Evolutionary conservation across 768 basidiomycete species (phyloP).

Genomic region (Hortiboletus campestris): DNA sequence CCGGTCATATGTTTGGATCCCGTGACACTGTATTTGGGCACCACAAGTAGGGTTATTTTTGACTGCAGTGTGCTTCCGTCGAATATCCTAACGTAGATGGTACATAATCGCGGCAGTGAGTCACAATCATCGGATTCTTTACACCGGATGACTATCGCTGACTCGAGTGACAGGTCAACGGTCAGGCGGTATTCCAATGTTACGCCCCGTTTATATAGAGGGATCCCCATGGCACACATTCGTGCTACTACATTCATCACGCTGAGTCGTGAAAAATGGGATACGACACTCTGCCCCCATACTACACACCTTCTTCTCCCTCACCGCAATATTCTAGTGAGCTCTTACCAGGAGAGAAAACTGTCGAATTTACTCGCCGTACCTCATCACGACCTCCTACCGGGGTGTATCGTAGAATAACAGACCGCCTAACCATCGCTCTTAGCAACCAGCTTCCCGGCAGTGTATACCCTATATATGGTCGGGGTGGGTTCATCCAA

Average conservation of each 20-base stretch:
- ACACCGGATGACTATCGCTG: neutral
- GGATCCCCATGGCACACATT: neutral
- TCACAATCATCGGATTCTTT: neutral
- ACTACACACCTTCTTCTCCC: conserved; percentile 55
- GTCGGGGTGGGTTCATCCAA: conserved; percentile 19
- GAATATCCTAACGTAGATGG: neutral
- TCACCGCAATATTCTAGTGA: conserved; percentile 55
- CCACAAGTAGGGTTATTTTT: too few species aligned
- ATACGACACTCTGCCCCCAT: conserved; percentile 40
- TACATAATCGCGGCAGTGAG: neutral
- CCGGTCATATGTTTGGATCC: neutral
- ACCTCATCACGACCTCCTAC: conserved; percentile 1
- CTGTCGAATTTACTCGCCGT: conserved; percentile 44
- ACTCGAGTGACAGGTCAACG: neutral
- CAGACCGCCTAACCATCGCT: conserved; percentile 24
- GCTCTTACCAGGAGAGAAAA: conserved; percentile 48
- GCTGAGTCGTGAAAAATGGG: conserved; percentile 2
- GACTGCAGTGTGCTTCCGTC: neutral
- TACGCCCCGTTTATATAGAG: neutral
- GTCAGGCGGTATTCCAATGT: neutral
- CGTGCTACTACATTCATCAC: neutral
- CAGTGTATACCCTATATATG: conserved; percentile 20
- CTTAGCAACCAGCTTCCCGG: conserved; percentile 25
- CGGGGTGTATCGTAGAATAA: conserved; percentile 31
- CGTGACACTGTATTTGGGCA: neutral